Evolutionary conservation across 1,284 basidiomycete genomes (phyloP).

Genomic region (Ganoderma meredithae): DNA sequence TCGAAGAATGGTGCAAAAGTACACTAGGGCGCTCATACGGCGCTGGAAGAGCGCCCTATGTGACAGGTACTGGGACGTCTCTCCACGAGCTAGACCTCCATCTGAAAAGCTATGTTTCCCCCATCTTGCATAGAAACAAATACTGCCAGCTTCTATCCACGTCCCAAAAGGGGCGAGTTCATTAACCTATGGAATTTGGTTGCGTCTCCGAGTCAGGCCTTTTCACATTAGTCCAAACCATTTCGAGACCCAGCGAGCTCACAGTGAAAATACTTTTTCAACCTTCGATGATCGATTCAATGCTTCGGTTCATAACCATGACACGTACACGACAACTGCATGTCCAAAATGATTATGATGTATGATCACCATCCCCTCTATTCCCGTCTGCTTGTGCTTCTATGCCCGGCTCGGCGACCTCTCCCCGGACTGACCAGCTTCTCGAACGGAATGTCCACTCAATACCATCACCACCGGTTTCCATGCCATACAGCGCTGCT

Average conservation of each 20-base stretch:
- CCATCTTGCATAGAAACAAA: too few species aligned
- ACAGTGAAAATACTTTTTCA: background rate
- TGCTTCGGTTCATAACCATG: background rate
- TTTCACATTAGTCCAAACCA: background rate
- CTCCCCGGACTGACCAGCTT: background rate
- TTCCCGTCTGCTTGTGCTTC: background rate
- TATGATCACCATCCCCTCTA: background rate
- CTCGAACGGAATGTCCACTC: background rate
- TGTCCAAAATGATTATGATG: background rate
- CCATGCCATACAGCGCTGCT: background rate
- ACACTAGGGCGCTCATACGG: too few species aligned
- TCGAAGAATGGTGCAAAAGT: background rate
- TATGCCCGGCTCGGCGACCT: background rate
- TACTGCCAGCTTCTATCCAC: too few species aligned
- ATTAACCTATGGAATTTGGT: too few species aligned
- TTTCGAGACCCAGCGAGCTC: background rate
- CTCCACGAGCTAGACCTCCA: too few species aligned
- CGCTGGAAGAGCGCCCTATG: background rate
- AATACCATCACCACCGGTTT: background rate
- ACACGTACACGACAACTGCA: background rate
- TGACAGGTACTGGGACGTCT: background rate
- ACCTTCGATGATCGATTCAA: background rate
- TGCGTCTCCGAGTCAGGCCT: background rate
- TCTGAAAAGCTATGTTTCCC: too few species aligned
- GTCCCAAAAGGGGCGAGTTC: too few species aligned